phyloP scores from a whole-genome alignment of 129 eudicot genomes.

The Solidago caesia region DNA sequence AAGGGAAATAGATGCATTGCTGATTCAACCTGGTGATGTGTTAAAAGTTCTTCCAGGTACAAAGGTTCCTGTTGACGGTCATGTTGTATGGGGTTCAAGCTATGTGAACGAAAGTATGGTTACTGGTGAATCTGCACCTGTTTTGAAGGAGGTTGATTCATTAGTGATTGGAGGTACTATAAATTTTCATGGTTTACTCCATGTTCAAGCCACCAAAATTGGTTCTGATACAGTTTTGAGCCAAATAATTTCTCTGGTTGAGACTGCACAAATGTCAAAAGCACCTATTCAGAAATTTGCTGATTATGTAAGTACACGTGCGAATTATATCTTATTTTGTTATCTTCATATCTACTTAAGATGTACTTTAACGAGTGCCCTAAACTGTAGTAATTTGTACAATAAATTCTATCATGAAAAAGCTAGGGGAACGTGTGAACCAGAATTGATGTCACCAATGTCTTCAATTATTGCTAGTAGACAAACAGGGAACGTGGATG shows the following conservation, averaged over 20 bases:
- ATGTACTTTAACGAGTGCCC: not conserved
- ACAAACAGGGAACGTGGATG: not conserved
- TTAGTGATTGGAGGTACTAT: constrained; percentile 90
- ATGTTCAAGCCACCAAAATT: constrained; percentile 80
- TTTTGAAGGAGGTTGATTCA: constrained; percentile 65
- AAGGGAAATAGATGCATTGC: constrained; percentile 89
- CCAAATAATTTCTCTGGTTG: constrained; percentile 88
- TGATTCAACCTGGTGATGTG: constrained; percentile 89
- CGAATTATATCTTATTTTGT: not conserved
- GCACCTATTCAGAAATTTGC: constrained; percentile 98
- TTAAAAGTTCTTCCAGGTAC: constrained; percentile 91
- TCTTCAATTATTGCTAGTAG: not conserved
- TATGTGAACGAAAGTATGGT: constrained; percentile 97
- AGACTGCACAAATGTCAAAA: constrained; percentile 98
- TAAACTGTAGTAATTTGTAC: too few relatives aligned
- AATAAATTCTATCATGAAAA: too few relatives aligned
- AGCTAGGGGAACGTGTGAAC: not conserved
- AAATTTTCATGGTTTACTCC: constrained; percentile 87
- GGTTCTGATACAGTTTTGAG: constrained; percentile 94
- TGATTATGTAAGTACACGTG: constrained; percentile 64
- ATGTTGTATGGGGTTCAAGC: constrained; percentile 92
- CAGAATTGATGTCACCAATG: not conserved
- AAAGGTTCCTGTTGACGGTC: constrained; percentile 87
- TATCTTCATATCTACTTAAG: not conserved
- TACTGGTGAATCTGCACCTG: constrained; percentile 96